Evolutionary conservation across 768 basidiomycete species (phyloP), one percentile per base, ranked within the genome.

Genomic region (Pisolithus albus): DNA sequence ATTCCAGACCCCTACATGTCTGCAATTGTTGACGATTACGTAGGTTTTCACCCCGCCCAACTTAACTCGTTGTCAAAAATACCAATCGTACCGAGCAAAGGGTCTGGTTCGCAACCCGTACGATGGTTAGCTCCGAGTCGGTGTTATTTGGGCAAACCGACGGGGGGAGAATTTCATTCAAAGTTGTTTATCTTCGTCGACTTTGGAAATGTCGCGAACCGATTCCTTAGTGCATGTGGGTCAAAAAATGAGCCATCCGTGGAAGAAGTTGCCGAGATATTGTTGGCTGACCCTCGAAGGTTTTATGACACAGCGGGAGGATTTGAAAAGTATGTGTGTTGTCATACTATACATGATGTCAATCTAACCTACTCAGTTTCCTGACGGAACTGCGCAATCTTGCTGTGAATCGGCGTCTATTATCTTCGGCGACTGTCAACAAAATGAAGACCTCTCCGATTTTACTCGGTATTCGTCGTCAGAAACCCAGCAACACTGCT

Each of bases 161-260:
- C 72, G 16, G 70, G 74, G 23, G 76, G 78, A 23, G 74, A 77
- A 34, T 81, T 92, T 38, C 86, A 89, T 61, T 85, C 86, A 3
- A 84, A 86, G 56, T 70, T 95, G 1, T 96, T 97, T 61, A 76
- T 80, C 32, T 96, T 93, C 59, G 82, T 98, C 46, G 84, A 95
- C 64, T 96, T 95, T 63, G 94, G 93, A 2, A 62, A 76, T 1
- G 71, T 75, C 5, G 95, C 87, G 23, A 95, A 93, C 58, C 74
- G 78, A 4, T 97, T 99, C 69, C 73, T 99, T 42, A 79, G 77
- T 49, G 84, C 88, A 3, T 91, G 91, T 58, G 95, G 96, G 10
- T 89, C 93, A 15, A 86, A 83, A 61, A 83, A 79, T 40, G 89
- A 92, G 61, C 94, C 95, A 4, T 91, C 82, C 42, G 80, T 92